Evolutionary conservation across 306 rosid genomes (phyloP).

Genomic region (Lathyrus sativus): DNA sequence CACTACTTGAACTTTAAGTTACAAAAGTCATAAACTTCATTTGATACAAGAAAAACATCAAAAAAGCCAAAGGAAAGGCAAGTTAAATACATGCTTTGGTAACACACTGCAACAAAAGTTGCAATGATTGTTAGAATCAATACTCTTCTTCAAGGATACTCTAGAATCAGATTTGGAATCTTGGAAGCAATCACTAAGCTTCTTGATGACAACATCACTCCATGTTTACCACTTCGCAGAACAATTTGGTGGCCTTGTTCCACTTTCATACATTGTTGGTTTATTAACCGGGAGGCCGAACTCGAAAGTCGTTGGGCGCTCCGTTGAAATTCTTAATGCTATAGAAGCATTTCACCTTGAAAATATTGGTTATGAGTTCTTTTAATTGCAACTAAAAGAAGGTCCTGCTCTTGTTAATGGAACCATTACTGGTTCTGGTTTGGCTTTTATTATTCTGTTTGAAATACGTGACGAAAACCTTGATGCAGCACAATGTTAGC

Average conservation of each 20-base stretch:
- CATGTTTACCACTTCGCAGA: slow-evolving; percentile 82
- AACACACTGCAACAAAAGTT: slow-evolving; percentile 73
- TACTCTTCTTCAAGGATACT: slow-evolving; percentile 92
- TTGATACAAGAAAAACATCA: no score
- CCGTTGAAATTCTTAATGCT: slow-evolving; percentile 59
- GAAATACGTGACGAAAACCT: no score
- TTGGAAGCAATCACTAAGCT: slow-evolving; percentile 77
- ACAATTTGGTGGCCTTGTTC: slow-evolving; percentile 90
- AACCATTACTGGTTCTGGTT: slow-evolving; percentile 87
- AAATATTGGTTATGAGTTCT: slow-evolving; percentile 58
- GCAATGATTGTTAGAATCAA: slow-evolving; percentile 86
- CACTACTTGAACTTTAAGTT: no score
- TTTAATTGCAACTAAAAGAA: slow-evolving; percentile 88
- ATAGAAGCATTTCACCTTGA: slow-evolving; percentile 64
- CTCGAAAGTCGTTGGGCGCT: slow-evolving; percentile 68
- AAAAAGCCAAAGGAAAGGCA: no score
- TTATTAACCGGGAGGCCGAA: slow-evolving; percentile 80
- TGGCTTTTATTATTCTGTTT: slow-evolving; percentile 80
- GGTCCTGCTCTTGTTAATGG: slow-evolving; percentile 93
- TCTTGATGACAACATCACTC: slow-evolving; percentile 69
- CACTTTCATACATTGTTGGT: slow-evolving; percentile 88
- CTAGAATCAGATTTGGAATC: slow-evolving; percentile 85
- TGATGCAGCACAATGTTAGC: no score
- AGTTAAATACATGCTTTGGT: no score
- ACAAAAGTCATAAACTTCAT: no score